Evolutionary conservation across 208 protist genomes (phyloP), one percentile per base, ranked within the genome.

Genomic region (Trypanosoma rangeli): DNA sequence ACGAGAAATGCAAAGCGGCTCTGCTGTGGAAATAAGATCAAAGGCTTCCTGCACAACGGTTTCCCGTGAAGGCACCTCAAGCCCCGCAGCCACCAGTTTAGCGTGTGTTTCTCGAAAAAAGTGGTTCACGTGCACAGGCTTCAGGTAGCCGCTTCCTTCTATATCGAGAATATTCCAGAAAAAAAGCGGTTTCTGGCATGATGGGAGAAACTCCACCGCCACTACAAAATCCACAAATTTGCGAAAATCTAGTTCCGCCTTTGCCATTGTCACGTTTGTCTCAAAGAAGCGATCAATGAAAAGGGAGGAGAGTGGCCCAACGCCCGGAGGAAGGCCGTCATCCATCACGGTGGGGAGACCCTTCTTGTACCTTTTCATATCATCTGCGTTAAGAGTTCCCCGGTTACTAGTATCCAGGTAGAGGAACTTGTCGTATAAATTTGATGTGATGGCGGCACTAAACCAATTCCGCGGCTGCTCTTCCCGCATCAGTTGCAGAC

Each of bases 201-300:
- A 79, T 37, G 87, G 90, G 49, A 95, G 82, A 73, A 95, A 81
- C 55, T 95, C 87, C 26, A 92, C 82, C 16, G 92, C 91, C 20
- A 98, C 82, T 0, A 97, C 87, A 73, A 98, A 98, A 78, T 97
- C 91, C 1, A 98, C 88, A 80, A 96, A 98, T 49, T 92, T 93
- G 24, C 94, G 88, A 75, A 93, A 98, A 78, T 98, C 94, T 73
- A 98, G 78, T 70, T 97, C 90, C 22, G 82, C 81, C 22, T 81
- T 82, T 22, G 89, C 80, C 78, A 93, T 94, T 73, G 92, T 90
- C 15, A 89, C 85, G 72, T 86, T 93, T 24, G 89, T 95, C 54
- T 97, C 89, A 59, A 98, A 97, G 73, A 93, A 92, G 44, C 92
- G 86, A 35, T 97, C 84, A 68, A 98, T 85, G 44, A 98, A 98